A percentile compares a stretch with the other conserved stretches of the same genome.
Conservation (phyloP, 2,329 filamentous ascomycete species). For the Cladophialophora immunda region DNA sequence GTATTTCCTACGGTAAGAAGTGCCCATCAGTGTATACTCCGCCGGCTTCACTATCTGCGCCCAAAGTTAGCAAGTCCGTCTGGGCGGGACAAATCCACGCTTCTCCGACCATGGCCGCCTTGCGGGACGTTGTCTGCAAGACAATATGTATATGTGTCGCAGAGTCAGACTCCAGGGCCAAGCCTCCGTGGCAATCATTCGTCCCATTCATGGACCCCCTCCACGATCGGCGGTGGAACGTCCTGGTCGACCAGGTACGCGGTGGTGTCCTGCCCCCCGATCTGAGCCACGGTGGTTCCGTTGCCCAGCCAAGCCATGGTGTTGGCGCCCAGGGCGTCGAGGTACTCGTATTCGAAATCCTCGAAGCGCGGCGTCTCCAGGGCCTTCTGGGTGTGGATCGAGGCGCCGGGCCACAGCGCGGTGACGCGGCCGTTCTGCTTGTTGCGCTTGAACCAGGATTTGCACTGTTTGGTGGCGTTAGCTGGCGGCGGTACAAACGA, state of each 20-base stretch:
- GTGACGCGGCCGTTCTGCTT: conserved; percentile 5
- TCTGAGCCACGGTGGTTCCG: conserved; percentile 9
- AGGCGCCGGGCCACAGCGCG: neutral
- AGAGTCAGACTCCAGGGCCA: too few species aligned
- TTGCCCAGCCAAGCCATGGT: conserved; percentile 9
- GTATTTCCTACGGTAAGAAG: too few species aligned
- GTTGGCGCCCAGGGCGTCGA: neutral
- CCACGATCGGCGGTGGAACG: neutral
- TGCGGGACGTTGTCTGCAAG: neutral
- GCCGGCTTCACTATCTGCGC: too few species aligned
- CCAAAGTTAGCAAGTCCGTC: too few species aligned
- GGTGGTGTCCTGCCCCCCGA: conserved; percentile 4
- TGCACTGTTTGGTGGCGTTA: neutral
- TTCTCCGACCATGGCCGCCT: too few species aligned
- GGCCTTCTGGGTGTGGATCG: neutral
- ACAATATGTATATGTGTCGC: too few species aligned
- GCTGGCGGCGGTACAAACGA: neutral
- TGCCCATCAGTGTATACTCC: too few species aligned
- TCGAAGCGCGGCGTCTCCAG: conserved; percentile 3
- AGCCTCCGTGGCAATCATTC: neutral
- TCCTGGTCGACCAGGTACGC: conserved; percentile 3
- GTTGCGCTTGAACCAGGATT: conserved; percentile 7
- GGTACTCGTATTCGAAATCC: neutral
- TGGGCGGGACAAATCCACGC: too few species aligned
- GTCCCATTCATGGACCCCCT: neutral